These are phyloP conservation scores for Hansfordia pulvinata DNA, from an alignment of 2,329 filamentous ascomycete genomes.

Conservation along the genomic window DNA sequence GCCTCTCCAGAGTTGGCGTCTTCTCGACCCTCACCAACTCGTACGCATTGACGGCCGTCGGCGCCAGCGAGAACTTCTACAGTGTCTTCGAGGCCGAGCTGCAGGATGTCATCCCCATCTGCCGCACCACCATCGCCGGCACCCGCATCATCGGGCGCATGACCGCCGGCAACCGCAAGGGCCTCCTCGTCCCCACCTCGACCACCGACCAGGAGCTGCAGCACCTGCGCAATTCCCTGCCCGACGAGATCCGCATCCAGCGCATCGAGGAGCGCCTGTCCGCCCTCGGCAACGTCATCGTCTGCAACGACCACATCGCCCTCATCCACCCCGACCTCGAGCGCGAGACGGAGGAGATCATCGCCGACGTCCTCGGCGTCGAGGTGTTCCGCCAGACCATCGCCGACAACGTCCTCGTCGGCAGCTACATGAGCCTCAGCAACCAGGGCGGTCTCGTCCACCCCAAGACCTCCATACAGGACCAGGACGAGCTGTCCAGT, in stretches of 20 bases:
- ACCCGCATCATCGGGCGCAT: constrained; percentile 92
- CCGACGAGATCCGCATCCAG: constrained; percentile 85
- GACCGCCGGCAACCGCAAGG: constrained; percentile 93
- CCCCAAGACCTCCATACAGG: constrained; percentile 91
- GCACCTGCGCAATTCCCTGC: constrained; percentile 89
- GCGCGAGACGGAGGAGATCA: constrained; percentile 96
- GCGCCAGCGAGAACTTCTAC: constrained; percentile 98
- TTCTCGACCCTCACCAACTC: constrained; percentile 96
- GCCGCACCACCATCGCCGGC: constrained; percentile 90
- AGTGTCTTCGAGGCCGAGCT: constrained; percentile 96
- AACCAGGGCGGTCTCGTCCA: constrained; percentile 97
- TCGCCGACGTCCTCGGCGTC: constrained; percentile 83
- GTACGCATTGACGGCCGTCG: constrained; percentile 86
- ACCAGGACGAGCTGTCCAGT: constrained; percentile 92
- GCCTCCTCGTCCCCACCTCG: constrained; percentile 86
- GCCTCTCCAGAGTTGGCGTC: constrained; percentile 67
- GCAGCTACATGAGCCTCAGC: constrained; percentile 89
- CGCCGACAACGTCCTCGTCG: constrained; percentile 91
- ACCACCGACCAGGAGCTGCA: constrained; percentile 98
- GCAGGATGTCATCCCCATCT: constrained; percentile 93
- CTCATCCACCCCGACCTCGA: constrained; percentile 93
- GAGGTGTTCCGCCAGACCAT: constrained; percentile 91
- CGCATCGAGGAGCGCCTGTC: constrained; percentile 95
- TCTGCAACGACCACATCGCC: constrained; percentile 91
- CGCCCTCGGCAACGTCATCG: constrained; percentile 93